Conservation (phyloP, 257 asterid species). For the Gentiana dahurica region DNA sequence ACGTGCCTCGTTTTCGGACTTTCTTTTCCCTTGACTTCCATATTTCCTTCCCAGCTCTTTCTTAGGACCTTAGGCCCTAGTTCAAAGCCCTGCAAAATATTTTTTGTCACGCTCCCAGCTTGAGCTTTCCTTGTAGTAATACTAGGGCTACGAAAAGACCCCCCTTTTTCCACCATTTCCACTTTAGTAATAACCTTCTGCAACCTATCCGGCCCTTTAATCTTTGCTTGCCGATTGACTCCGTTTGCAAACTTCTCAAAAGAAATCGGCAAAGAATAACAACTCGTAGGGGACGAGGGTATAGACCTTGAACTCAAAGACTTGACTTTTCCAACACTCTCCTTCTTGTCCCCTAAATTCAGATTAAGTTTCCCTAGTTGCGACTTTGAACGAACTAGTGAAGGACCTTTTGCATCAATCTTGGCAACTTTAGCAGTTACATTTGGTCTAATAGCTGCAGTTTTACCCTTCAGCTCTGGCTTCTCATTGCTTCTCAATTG, state of each 20-base stretch:
- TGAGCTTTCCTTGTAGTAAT: slow-evolving; percentile 34
- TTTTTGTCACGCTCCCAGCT: slow-evolving; percentile 46
- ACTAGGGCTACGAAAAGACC: slow-evolving; percentile 39
- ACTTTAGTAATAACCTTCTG: slow-evolving; percentile 38
- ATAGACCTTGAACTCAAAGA: slow-evolving; percentile 75
- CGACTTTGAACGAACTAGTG: slow-evolving; percentile 70
- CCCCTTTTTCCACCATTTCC: slow-evolving; percentile 47
- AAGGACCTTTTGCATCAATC: slow-evolving; percentile 38
- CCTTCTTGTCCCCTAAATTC: slow-evolving; percentile 56
- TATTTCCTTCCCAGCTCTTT: slow-evolving; percentile 98
- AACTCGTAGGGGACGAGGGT: slow-evolving; percentile 91
- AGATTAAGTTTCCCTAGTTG: slow-evolving; percentile 59
- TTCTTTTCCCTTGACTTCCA: slow-evolving; percentile 68
- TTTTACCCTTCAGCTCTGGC: slow-evolving; percentile 34
- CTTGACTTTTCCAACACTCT: slow-evolving; percentile 41
- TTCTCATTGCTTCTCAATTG: slow-evolving; percentile 21
- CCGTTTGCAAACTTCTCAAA: slow-evolving; percentile 88
- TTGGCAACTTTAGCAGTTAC: slow-evolving; percentile 39
- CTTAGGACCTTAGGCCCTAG: slow-evolving; percentile 88
- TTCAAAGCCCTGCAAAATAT: slow-evolving; percentile 59
- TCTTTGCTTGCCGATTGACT: slow-evolving; percentile 66
- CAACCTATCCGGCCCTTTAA: slow-evolving; percentile 63
- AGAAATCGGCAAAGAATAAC: slow-evolving; percentile 86
- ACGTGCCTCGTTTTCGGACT: slow-evolving; percentile 65
- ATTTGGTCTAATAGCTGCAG: slow-evolving; percentile 25